These are phyloP conservation scores for Terfezia claveryi DNA, from an alignment of 495 filamentous ascomycete species.

Conservation along the genomic window DNA sequence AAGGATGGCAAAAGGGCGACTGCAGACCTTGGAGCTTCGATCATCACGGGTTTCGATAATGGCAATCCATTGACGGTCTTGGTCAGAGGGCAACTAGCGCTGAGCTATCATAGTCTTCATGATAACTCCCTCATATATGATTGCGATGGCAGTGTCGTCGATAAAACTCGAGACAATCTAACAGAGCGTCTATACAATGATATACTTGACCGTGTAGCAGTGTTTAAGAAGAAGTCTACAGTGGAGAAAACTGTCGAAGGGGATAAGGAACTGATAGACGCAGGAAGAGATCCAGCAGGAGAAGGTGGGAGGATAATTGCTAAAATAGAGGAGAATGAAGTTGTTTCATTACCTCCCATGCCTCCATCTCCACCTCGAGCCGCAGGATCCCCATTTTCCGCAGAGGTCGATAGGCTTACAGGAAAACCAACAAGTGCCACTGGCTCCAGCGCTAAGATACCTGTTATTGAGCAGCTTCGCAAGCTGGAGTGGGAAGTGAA, in stretches of 20 bases:
- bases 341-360: constrained; percentile 21
- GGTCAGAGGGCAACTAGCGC: constrained; percentile 70
- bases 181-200: constrained; percentile 87
- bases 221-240: constrained; percentile 56
- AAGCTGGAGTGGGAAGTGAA: constrained; percentile 62
- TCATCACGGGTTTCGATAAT: constrained; percentile 87
- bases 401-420: constrained; percentile 21
- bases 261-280: constrained; percentile 61
- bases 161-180: constrained; percentile 55
- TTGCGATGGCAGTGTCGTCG: constrained; percentile 56
- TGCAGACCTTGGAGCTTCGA: constrained; percentile 90
- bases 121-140: constrained; percentile 85
- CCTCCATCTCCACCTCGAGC: constrained; percentile 27
- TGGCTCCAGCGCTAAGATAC: constrained; percentile 24
- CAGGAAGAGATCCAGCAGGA: constrained; percentile 50
- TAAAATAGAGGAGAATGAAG: constrained; percentile 37
- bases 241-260: constrained; percentile 55
- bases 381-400: constrained; percentile 22
- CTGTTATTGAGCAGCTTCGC: constrained; percentile 21
- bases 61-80: constrained; percentile 85
- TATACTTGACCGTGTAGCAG: constrained; percentile 69
- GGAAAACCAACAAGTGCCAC: constrained; percentile 18
- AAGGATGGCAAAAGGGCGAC: constrained; percentile 39
- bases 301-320: constrained; percentile 51
- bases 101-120: constrained; percentile 62